A percentile compares a stretch with the other conserved stretches of the same genome.
Evolutionary conservation across 805 yeast genomes (phyloP).

Genomic region (Ogataea trehaloabstinens): DNA sequence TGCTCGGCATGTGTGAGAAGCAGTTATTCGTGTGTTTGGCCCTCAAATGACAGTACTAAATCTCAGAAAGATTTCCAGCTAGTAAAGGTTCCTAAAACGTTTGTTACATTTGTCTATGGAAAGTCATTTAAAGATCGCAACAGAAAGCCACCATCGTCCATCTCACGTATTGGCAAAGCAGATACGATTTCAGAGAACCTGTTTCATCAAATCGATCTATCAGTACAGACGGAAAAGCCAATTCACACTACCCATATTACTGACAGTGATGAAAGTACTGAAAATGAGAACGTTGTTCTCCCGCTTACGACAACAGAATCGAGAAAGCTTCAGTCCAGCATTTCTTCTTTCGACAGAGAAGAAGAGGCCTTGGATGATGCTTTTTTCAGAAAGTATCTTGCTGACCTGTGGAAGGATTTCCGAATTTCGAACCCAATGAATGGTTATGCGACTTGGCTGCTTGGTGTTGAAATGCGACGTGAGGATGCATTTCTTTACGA

Average conservation of each 20-base stretch:
- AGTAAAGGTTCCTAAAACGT: conserved; percentile 9
- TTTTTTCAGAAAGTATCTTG: conserved; percentile 22
- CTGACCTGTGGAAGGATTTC: conserved; percentile 9
- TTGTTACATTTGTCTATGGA: conserved; percentile 13
- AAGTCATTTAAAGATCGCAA: conserved; percentile 3
- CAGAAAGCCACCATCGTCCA: neutral
- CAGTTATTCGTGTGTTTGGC: conserved; percentile 15
- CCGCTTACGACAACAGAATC: no score
- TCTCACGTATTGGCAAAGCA: neutral
- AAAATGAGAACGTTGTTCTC: neutral
- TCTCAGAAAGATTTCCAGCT: conserved; percentile 17
- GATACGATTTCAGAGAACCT: neutral
- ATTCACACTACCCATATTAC: neutral
- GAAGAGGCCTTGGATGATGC: conserved; percentile 20
- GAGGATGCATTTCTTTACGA: conserved; percentile 26
- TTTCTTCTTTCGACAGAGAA: neutral
- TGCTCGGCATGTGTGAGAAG: conserved; percentile 17
- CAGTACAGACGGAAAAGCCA: no score
- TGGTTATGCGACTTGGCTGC: conserved; percentile 15
- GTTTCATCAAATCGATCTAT: no score
- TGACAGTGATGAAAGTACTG: neutral
- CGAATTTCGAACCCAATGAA: conserved; percentile 9
- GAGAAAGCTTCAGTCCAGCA: neutral
- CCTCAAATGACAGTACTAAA: conserved; percentile 8
- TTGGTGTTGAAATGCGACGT: conserved; percentile 14